These are phyloP conservation scores for Zalaria obscura DNA, from an alignment of 2,329 filamentous ascomycete genomes.

Conservation along the genomic window DNA sequence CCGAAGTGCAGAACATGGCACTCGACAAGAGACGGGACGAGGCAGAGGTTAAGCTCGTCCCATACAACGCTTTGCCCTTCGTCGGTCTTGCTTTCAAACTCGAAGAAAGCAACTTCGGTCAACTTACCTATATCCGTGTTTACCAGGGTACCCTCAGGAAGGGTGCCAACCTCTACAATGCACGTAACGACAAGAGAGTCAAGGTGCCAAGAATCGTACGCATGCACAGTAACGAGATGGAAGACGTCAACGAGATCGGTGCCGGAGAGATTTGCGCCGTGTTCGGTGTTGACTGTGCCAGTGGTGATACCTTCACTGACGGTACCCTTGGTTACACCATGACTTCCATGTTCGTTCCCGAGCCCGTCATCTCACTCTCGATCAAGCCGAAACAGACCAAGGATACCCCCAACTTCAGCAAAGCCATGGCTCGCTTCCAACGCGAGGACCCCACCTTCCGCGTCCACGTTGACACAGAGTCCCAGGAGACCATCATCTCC, in stretches of 20 bases:
- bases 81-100: conserved; percentile 96
- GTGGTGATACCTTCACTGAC: conserved; percentile 95
- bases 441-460: conserved; percentile 97
- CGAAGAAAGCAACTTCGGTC: conserved; percentile 96
- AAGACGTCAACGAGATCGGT: conserved; percentile 82
- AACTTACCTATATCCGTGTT: conserved; percentile 95
- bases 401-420: conserved; percentile 88
- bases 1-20: conserved; percentile 77
- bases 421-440: conserved; percentile 98
- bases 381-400: conserved; percentile 92
- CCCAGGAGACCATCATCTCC: conserved; percentile 91
- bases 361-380: conserved; percentile 93
- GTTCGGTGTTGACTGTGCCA: conserved; percentile 94
- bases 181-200: conserved; percentile 86
- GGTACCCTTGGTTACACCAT: conserved; percentile 85
- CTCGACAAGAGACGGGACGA: conserved; percentile 72
- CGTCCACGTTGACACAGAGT: conserved; percentile 81
- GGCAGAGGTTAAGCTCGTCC: conserved; percentile 70
- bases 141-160: conserved; percentile 89
- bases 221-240: conserved; percentile 99
- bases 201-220: conserved; percentile 94
- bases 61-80: conserved; percentile 87
- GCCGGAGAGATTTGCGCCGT: conserved; percentile 98
- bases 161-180: conserved; percentile 84
- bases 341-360: conserved; percentile 96